Evolutionary conservation across 2,329 filamentous ascomycete species (phyloP), one percentile per base, ranked within the genome.

Genomic region (Parascedosporium putredinis): DNA sequence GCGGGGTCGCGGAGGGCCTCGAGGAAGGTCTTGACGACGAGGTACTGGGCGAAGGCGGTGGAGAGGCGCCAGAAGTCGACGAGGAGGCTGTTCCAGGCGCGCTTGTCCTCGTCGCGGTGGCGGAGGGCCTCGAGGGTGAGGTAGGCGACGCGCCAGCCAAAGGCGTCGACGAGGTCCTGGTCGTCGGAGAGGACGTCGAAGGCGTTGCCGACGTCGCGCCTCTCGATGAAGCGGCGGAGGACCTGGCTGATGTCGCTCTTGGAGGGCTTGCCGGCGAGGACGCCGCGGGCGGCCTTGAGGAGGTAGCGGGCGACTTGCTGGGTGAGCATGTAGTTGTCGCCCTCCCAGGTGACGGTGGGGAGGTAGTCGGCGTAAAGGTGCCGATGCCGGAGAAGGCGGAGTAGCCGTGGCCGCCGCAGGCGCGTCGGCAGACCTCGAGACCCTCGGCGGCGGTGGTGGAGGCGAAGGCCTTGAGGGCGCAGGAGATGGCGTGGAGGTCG

Each of bases 311-410:
- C 82, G 2, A 88, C 84, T 67, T 89, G 85, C 64, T 89, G 85
- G 8, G 83, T 86, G 52, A 89, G 71, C 84, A 89, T 88, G 69
- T 86, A 88, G 70, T 87, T 88, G 68, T 88, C 85, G 42, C 85
- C 85, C 62, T 88, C 85, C 81, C 82, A 86, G 8, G 83, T 86
- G 3, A 72, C 67, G 3, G 66, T 69, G n/a, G 86, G 84, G 1
- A 88, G 72, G 61, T 88, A 88, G 62, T 89, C 84, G 24, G 84
- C 74, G 58, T 88, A 89, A 75, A 86, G 16, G 76, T 68, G 1
- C 84, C 84, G 56, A 90, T 86, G n/a, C 86, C 86, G 50, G 79
- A 80, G 68, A 88, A 87, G 58, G 75, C 79, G 50, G 75, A 81
- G 70, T 88, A 89, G 44, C 85, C 85, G 62, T 89, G 86, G 5